These are phyloP conservation scores for Monosporascus sp. DNA, from an alignment of 2,329 filamentous ascomycete species.

Conservation along the genomic window DNA sequence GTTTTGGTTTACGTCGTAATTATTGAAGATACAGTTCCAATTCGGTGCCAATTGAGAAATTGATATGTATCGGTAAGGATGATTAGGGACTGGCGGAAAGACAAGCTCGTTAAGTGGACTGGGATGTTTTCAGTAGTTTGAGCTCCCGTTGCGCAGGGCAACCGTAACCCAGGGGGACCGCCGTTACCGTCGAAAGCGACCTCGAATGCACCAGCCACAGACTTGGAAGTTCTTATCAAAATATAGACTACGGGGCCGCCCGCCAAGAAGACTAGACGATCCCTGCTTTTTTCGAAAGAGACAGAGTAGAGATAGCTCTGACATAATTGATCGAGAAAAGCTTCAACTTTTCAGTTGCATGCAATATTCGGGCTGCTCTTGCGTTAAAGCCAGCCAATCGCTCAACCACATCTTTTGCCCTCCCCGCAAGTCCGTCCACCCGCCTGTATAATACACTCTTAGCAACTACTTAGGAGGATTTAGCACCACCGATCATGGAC, in stretches of 20 bases:
- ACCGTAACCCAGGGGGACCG: not conserved
- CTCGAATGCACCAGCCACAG: not conserved
- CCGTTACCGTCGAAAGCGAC: not conserved
- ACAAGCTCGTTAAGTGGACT: not conserved
- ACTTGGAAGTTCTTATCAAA: not conserved
- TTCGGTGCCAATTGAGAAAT: too few species aligned
- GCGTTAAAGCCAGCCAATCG: not conserved
- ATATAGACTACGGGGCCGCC: not conserved
- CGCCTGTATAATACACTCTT: not conserved
- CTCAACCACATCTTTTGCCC: too few species aligned
- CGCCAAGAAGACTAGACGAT: not conserved
- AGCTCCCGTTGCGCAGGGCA: constrained; percentile 3
- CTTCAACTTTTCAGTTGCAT: not conserved
- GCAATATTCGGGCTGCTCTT: not conserved
- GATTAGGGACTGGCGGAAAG: too few species aligned
- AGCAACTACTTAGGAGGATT: too few species aligned
- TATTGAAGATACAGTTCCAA: not conserved
- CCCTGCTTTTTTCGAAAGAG: not conserved
- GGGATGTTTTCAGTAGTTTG: not conserved
- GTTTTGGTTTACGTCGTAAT: not conserved
- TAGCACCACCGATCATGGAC: constrained; percentile 40
- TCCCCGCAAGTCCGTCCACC: not conserved
- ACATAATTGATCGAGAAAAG: not conserved
- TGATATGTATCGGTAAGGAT: too few species aligned
- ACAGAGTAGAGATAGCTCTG: not conserved